Evolutionary conservation across 108 stramenopile species (phyloP).

Genomic region (Parietichytrium sp.): DNA sequence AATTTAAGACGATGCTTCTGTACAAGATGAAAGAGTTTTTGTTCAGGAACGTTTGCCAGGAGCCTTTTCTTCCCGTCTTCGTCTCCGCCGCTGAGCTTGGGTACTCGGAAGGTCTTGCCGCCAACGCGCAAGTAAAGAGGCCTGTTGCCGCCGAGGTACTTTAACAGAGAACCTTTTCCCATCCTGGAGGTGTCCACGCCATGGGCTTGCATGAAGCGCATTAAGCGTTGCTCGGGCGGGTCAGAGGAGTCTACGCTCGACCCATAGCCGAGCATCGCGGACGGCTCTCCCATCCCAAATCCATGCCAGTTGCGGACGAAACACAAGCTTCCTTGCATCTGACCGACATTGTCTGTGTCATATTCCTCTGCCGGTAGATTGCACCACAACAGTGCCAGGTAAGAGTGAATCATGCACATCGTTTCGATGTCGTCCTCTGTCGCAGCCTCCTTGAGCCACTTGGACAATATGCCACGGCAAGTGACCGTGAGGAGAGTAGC

Average conservation of each 20-base stretch:
- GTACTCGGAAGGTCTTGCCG: constrained; percentile 9
- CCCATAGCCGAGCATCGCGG: constrained; percentile 12
- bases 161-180: neutral
- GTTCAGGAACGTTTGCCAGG: constrained; percentile 39
- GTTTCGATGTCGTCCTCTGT: constrained; percentile 34
- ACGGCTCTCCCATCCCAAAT: constrained; percentile 38
- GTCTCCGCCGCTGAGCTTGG: neutral
- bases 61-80: neutral
- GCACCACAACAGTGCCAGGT: constrained; percentile 34
- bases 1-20: constrained; percentile 32
- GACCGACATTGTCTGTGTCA: neutral
- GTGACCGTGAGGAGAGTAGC: neutral
- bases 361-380: constrained; percentile 31
- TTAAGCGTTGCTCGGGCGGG: constrained; percentile 24
- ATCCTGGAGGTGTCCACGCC: constrained; percentile 39
- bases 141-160: constrained; percentile 2
- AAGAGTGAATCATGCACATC: constrained; percentile 23
- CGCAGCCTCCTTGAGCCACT: constrained; percentile 31
- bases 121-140: constrained; percentile 31
- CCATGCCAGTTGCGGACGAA: constrained; percentile 42
- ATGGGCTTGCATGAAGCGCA: constrained; percentile 39
- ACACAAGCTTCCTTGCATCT: neutral
- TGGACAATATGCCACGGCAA: neutral
- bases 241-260: neutral
- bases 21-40: neutral